Percentiles rank a stretch among this genome's conserved stretches.
These are phyloP conservation scores for Hymenoscyphus infarciens DNA, from an alignment of 2,329 filamentous ascomycete genomes.

Conservation along the genomic window DNA sequence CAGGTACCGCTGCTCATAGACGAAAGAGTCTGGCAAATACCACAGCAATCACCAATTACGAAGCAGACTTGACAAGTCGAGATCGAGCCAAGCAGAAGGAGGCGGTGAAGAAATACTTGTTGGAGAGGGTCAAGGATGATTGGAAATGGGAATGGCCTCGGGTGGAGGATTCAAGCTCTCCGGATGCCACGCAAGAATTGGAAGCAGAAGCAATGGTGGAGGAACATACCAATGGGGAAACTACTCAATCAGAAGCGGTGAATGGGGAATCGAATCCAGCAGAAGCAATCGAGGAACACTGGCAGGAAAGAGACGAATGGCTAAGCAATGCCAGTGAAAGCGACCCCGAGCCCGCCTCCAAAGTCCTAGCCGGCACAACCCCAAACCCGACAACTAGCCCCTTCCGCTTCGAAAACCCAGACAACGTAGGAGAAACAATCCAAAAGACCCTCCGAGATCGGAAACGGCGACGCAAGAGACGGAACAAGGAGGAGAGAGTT, in stretches of 20 bases:
- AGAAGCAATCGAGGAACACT: constrained; percentile 15
- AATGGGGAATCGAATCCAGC: not conserved
- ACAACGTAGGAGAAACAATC: constrained; percentile 36
- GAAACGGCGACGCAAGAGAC: constrained; percentile 45
- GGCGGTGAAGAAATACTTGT: constrained; percentile 54
- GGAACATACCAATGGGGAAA: not conserved
- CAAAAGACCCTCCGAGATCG: constrained; percentile 23
- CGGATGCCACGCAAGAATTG: not conserved
- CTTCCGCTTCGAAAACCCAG: constrained; percentile 40
- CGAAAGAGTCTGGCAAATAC: constrained; percentile 33
- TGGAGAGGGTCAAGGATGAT: constrained; percentile 52
- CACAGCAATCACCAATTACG: constrained; percentile 44
- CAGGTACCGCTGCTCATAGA: constrained; percentile 21
- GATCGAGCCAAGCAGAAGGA: constrained; percentile 62
- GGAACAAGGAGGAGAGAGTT: constrained; percentile 58
- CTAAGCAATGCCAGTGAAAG: constrained; percentile 30
- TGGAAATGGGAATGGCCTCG: constrained; percentile 59
- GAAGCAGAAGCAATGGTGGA: not conserved
- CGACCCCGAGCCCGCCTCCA: constrained; percentile 20
- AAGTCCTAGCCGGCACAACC: constrained; percentile 17
- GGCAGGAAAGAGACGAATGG: constrained; percentile 37
- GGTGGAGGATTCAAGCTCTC: constrained; percentile 9
- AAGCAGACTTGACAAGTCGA: constrained; percentile 57
- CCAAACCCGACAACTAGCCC: constrained; percentile 24
- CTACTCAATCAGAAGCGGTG: not conserved